Base-by-base conservation (phyloP, 768 basidiomycete genomes). In the Rhodosporidiobolus odoratus region DNA sequence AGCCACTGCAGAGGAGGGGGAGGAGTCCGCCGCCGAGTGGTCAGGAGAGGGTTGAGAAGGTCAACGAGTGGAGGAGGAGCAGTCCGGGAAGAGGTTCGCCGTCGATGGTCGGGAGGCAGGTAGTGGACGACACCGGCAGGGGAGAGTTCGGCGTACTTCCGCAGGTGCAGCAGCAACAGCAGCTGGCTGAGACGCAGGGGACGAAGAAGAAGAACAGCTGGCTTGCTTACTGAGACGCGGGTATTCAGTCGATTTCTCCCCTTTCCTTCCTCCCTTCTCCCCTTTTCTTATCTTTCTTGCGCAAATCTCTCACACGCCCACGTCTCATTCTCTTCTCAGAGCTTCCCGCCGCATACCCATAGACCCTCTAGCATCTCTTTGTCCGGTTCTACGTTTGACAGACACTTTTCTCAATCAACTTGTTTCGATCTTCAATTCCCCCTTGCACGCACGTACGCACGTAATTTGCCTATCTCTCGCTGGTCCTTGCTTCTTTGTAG, bases 181-280 rank as follows among this genome's bases (percentile, higher is more conserved):
- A 8, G 12, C 48, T 19, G 34, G 54, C 4, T 34, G 27, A 38
- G 35, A 45, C 53, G 15, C 34, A 40, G 40, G 13, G 40, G 41
- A 45, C 45, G 62, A 56, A 54, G 40, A 68, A 72, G 66, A 62
- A 45, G 67, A 38, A 58, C 32, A 57, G 57, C 27, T 73, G 71
- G 71, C 67, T 73, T 32, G 59, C 27, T 17, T 73, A 73, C 62
- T 73, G 32, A 60, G 2, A 40, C 1, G 21, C 37, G 19, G 9
- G 30, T 40, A 37, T 58, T n/a, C 30, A 4, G 37, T 53, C 27
- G 30, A 10, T 19, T 40, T n/a, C 25, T 27, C 38, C 57, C 43
- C 23, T 45, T 12, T 45, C 12, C 43, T 23, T 12, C 23, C 43
- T 45, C 43, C 23, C 43, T 23, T 45, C 43, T 45, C 43, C 43